Conservation (phyloP, 192 early-diverging fungal species). For the Coemansia furcata region DNA sequence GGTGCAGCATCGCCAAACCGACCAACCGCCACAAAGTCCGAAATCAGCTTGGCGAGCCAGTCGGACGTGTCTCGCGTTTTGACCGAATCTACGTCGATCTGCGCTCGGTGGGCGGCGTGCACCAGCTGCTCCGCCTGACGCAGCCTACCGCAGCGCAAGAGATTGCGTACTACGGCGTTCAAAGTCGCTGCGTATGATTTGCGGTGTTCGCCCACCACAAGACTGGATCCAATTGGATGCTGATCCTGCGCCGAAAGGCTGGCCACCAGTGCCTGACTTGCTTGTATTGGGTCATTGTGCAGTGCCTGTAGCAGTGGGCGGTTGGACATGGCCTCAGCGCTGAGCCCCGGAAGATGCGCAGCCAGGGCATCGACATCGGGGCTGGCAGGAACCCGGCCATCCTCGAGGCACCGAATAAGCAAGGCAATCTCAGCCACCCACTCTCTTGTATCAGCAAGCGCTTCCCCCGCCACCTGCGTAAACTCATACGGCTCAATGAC, state of each 20-base stretch:
- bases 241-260: neutral
- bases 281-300: neutral
- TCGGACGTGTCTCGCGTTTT: neutral
- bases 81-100: neutral
- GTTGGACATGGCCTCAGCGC: neutral
- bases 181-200: conserved; percentile 22
- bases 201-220: neutral
- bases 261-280: neutral
- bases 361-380: conserved; percentile 36
- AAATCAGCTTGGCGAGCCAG: conserved; percentile 10
- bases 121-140: conserved; percentile 20
- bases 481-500: conserved; percentile 17
- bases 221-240: neutral
- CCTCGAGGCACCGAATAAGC: conserved; percentile 26
- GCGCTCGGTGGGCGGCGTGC: conserved; percentile 10
- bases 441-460: conserved; percentile 15
- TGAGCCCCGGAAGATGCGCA: conserved; percentile 29
- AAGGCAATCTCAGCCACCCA: conserved; percentile 40
- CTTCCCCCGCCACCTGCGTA: conserved; percentile 8
- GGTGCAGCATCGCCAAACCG: neutral
- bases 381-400: conserved; percentile 21
- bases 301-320: conserved; percentile 26
- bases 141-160: conserved; percentile 20
- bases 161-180: conserved; percentile 11
- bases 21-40: neutral